A percentile compares a stretch with the other conserved stretches of the same genome.
Conservation (phyloP, 305 asterid genomes). For the Nicotiana rustica region DNA sequence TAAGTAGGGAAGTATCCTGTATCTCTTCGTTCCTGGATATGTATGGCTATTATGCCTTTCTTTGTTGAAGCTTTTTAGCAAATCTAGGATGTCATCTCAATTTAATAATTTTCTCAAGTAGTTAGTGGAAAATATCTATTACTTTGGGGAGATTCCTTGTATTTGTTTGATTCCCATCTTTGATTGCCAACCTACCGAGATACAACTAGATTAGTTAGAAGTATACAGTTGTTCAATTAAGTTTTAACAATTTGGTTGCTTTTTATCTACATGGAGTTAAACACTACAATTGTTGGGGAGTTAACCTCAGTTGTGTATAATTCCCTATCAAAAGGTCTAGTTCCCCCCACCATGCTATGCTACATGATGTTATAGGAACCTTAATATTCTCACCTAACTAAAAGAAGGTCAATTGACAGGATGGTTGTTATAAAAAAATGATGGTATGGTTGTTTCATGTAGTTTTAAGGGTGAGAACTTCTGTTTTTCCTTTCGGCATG, state of each 20-base stretch:
- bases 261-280: background rate
- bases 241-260: background rate
- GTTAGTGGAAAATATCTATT: background rate
- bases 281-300: constrained; percentile 24
- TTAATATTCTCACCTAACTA: too few relatives aligned
- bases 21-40: too few relatives aligned
- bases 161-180: constrained; percentile 17
- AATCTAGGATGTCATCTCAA: constrained; percentile 17
- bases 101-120: constrained; percentile 25
- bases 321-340: background rate
- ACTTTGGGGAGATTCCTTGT: background rate
- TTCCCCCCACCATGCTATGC: background rate
- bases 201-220: background rate
- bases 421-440: too few relatives aligned
- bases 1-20: too few relatives aligned
- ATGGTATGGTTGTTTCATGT: background rate
- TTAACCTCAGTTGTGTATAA: background rate
- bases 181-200: constrained; percentile 10
- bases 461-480: background rate
- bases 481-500: background rate
- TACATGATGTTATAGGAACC: background rate
- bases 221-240: background rate
- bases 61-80: background rate
- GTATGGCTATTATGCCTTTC: too few relatives aligned
- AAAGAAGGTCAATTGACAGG: too few relatives aligned